Evolutionary conservation across 2,329 filamentous ascomycete genomes (phyloP).

Genomic region (Plenodomus biglobosus): DNA sequence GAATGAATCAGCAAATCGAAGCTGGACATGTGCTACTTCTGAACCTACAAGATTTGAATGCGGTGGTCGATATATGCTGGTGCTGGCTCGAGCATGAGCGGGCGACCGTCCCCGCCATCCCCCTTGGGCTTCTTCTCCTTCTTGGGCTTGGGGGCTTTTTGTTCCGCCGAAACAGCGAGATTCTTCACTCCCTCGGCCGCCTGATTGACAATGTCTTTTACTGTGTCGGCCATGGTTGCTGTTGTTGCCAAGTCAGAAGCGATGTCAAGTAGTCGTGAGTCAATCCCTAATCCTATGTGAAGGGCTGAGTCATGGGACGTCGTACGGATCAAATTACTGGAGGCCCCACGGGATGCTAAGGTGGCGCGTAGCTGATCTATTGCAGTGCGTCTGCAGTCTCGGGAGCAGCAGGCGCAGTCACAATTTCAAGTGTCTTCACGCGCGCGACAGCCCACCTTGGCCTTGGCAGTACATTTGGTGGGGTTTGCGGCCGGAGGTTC

Average conservation of each 20-base stretch:
- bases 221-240: constrained; percentile 52
- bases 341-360: constrained; percentile 5
- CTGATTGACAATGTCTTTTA: constrained; percentile 53
- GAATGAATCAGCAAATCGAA: constrained; percentile 10
- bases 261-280: constrained; percentile 29
- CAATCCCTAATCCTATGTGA: constrained; percentile 24
- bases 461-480: constrained; percentile 28
- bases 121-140: constrained; percentile 53
- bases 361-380: constrained; percentile 8
- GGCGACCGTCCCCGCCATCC: constrained; percentile 43
- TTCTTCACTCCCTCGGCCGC: constrained; percentile 63
- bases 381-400: constrained; percentile 7
- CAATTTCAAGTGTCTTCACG: constrained; percentile 29
- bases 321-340: constrained; percentile 4
- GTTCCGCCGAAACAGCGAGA: constrained; percentile 51
- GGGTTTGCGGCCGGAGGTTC: constrained; percentile 21
- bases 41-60: constrained; percentile 69
- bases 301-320: constrained; percentile 1
- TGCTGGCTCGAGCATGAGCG: constrained; percentile 54
- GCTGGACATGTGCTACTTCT: background rate
- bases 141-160: constrained; percentile 38
- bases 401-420: constrained; percentile 12
- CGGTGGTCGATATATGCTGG: constrained; percentile 82
- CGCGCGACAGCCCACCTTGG: constrained; percentile 27
- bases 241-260: constrained; percentile 21